A percentile compares a stretch with the other conserved stretches of the same genome.
Conservation (phyloP, 2,329 filamentous ascomycete genomes). For the Phialocephala subalpina region DNA sequence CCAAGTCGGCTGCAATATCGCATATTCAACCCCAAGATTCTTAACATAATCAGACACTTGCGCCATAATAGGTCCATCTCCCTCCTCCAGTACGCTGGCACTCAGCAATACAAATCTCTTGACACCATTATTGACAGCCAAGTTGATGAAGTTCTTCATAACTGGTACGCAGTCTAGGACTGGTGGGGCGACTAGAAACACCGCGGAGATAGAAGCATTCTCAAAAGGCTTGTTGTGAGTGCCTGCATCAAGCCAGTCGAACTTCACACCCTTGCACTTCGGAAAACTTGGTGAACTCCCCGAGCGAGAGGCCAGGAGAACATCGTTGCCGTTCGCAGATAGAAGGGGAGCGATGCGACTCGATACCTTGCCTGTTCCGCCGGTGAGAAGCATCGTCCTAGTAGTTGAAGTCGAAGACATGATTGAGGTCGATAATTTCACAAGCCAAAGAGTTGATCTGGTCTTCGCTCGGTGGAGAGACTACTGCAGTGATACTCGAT, state of each 20-base stretch:
- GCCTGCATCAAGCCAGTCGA: slow-evolving; percentile 54
- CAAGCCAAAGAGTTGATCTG: neutral
- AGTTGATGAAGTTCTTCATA: slow-evolving; percentile 52
- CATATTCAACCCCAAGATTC: slow-evolving; percentile 51
- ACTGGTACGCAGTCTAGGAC: slow-evolving; percentile 43
- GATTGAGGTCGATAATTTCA: neutral
- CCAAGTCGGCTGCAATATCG: slow-evolving; percentile 55
- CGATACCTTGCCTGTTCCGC: slow-evolving; percentile 55
- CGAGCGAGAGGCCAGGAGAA: slow-evolving; percentile 51
- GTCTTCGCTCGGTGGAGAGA: neutral
- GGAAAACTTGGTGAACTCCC: slow-evolving; percentile 36
- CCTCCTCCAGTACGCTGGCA: slow-evolving; percentile 47
- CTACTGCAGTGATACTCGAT: neutral
- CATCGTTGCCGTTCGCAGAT: slow-evolving; percentile 38
- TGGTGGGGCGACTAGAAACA: slow-evolving; percentile 52
- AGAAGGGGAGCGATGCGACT: slow-evolving; percentile 49
- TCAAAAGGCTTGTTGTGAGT: slow-evolving; percentile 50
- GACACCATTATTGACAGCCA: slow-evolving; percentile 47
- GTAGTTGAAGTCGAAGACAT: slow-evolving; percentile 10
- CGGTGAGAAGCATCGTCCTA: slow-evolving; percentile 49
- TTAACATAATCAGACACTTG: slow-evolving; percentile 49
- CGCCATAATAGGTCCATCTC: slow-evolving; percentile 46
- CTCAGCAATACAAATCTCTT: slow-evolving; percentile 55
- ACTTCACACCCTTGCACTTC: slow-evolving; percentile 42
- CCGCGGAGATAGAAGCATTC: slow-evolving; percentile 42